Percentiles rank a stretch among this genome's conserved stretches.
phyloP scores from a whole-genome alignment of 2,329 filamentous ascomycete species.

The Scedosporium minutisporum region DNA sequence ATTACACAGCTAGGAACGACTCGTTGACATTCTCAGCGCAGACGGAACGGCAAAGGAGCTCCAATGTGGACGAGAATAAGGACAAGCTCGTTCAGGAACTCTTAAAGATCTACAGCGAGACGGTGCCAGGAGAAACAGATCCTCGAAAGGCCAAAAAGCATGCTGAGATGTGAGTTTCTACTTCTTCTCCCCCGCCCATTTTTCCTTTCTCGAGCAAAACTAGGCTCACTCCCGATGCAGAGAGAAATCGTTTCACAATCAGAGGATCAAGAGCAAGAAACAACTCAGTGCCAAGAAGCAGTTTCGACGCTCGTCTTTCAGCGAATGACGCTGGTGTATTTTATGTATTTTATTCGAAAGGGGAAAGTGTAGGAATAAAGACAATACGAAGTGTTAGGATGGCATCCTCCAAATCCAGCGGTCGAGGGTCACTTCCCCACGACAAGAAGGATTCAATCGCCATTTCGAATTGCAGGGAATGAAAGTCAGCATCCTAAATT shows the following conservation, averaged over 20 bases:
- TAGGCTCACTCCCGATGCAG: conserved; percentile 19
- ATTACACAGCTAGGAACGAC: conserved; percentile 42
- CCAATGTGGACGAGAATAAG: conserved; percentile 44
- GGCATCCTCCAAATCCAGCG: neutral
- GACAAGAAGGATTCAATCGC: too few relatives aligned
- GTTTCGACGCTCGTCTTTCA: conserved; percentile 17
- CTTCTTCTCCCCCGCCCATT: neutral
- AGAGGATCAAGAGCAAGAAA: conserved; percentile 38
- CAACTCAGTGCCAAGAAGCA: conserved; percentile 40
- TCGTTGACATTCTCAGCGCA: conserved; percentile 47
- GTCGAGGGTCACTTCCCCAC: too few relatives aligned
- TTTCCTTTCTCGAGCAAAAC: neutral
- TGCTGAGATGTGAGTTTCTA: conserved; percentile 32
- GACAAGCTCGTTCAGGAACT: conserved; percentile 40
- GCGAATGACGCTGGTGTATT: neutral
- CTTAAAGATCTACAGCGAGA: conserved; percentile 33
- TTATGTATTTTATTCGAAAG: neutral
- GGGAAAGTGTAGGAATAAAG: neutral
- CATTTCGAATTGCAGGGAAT: too few relatives aligned
- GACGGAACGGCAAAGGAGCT: conserved; percentile 38
- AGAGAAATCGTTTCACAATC: conserved; percentile 34
- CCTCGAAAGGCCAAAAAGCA: conserved; percentile 38
- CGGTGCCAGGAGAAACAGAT: conserved; percentile 36
- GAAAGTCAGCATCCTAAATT: neutral
- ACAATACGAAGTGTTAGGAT: neutral